phyloP scores from a whole-genome alignment of 176 grass and related monocot genomes.

The Metroxylon sagu region DNA sequence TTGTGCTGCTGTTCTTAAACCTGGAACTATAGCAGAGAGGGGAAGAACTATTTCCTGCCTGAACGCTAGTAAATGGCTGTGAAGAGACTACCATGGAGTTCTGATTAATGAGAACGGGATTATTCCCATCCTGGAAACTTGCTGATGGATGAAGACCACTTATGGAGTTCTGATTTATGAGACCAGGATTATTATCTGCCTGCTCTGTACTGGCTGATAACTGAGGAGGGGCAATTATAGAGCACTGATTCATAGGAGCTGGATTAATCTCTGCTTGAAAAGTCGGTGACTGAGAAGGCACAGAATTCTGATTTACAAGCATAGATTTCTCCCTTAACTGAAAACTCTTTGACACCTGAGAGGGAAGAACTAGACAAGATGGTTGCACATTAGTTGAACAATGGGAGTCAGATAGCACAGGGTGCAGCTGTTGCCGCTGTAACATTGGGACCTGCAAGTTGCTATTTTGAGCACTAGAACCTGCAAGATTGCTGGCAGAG shows the following conservation, averaged over 20 bases:
- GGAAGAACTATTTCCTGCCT: conserved; percentile 27
- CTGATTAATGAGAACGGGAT: background rate
- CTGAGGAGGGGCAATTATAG: conserved; percentile 20
- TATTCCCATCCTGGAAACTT: too few species aligned
- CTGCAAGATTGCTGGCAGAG: conserved; percentile 27
- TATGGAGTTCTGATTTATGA: conserved; percentile 36
- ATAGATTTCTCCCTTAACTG: conserved; percentile 32
- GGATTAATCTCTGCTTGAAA: conserved; percentile 3
- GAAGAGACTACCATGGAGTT: background rate
- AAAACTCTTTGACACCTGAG: conserved; percentile 56
- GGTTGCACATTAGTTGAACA: conserved; percentile 60
- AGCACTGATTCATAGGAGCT: background rate
- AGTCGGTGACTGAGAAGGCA: conserved; percentile 38
- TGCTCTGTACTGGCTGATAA: conserved; percentile 27
- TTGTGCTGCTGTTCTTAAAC: conserved; percentile 22
- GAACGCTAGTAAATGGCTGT: conserved; percentile 6
- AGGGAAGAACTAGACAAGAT: conserved; percentile 71
- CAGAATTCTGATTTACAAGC: conserved; percentile 33
- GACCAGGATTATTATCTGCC: conserved; percentile 28
- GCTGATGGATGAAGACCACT: conserved; percentile 27
- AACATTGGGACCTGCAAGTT: conserved; percentile 34
- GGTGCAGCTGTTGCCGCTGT: conserved; percentile 55
- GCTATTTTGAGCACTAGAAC: conserved; percentile 38
- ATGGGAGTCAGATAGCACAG: conserved; percentile 45
- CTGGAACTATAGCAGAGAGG: conserved; percentile 37